These are phyloP conservation scores for Chlorophyllum brunneum DNA, from an alignment of 768 basidiomycete species.

Conservation along the genomic window DNA sequence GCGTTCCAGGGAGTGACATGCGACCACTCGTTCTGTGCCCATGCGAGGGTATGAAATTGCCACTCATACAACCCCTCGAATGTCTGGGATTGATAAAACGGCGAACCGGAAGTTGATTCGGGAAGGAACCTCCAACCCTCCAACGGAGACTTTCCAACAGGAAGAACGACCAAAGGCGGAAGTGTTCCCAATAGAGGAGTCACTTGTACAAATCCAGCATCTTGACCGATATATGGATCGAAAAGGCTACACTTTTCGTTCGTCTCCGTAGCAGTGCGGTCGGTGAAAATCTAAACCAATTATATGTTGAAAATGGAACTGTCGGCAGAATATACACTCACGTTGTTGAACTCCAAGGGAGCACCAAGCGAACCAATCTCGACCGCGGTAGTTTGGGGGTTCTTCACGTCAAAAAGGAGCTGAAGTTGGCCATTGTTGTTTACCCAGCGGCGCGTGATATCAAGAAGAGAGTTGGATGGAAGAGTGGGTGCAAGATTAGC, in stretches of 20 bases:
- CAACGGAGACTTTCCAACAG: conserved; percentile 42
- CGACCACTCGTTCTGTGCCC: conserved; percentile 53
- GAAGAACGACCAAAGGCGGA: conserved; percentile 46
- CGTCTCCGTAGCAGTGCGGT: conserved; percentile 45
- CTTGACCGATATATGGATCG: conserved; percentile 56
- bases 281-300: conserved; percentile 48
- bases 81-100: conserved; percentile 55
- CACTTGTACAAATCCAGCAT: conserved; percentile 50
- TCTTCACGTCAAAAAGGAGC: conserved; percentile 48
- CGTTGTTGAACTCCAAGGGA: conserved; percentile 55
- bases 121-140: conserved; percentile 59
- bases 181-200: conserved; percentile 53
- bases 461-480: conserved; percentile 38
- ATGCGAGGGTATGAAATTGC: conserved; percentile 55
- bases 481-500: conserved; percentile 48
- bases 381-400: conserved; percentile 40
- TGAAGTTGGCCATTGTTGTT: conserved; percentile 36
- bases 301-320: not conserved
- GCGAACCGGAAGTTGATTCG: conserved; percentile 40
- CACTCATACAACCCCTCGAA: conserved; percentile 59
- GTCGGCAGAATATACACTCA: conserved; percentile 20
- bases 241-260: conserved; percentile 51
- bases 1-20: conserved; percentile 51
- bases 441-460: conserved; percentile 51
- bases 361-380: conserved; percentile 53